A percentile compares a stretch with the other conserved stretches of the same genome.
Conservation (phyloP, 768 basidiomycete genomes). For the Melanogaster broomeanus region DNA sequence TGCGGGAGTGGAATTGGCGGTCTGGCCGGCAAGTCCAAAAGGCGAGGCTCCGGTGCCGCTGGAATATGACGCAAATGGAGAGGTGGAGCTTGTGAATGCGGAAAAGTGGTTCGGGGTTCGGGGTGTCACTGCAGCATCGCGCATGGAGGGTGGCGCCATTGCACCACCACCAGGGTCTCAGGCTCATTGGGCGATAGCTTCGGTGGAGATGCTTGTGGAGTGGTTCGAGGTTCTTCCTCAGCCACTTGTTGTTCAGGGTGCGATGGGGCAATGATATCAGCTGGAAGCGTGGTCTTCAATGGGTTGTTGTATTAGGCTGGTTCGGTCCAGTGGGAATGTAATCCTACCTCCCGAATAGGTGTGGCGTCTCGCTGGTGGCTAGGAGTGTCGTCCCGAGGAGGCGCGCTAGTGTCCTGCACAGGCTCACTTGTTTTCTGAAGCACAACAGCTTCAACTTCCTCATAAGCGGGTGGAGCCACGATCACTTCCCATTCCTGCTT, state of each 20-base stretch:
- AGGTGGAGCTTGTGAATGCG: constrained; percentile 37
- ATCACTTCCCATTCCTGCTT: constrained; percentile 34
- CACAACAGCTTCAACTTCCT: constrained; percentile 15
- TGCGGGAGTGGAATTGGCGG: constrained; percentile 20
- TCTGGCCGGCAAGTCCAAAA: constrained; percentile 19
- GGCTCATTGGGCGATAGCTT: constrained; percentile 7
- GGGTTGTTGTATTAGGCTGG: constrained; percentile 8
- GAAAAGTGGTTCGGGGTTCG: constrained; percentile 36
- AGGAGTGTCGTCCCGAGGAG: constrained; percentile 1
- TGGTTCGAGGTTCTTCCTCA: constrained; percentile 8
- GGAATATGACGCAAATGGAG: constrained; percentile 36
- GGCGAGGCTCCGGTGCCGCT: constrained; percentile 23
- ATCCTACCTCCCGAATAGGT: constrained; percentile 16
- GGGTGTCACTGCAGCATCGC: constrained; percentile 4
- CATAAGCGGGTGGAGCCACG: constrained; percentile 31
- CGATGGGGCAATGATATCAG: neutral
- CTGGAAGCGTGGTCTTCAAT: constrained; percentile 12
- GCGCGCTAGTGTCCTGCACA: constrained; percentile 10
- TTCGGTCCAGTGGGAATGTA: neutral
- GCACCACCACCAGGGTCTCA: constrained; percentile 9
- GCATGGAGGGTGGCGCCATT: constrained; percentile 13
- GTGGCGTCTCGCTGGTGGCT: constrained; percentile 1
- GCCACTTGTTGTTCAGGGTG: constrained; percentile 11
- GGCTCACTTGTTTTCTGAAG: constrained; percentile 10
- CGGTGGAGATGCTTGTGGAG: constrained; percentile 8